Conservation (phyloP, 2,329 filamentous ascomycete genomes). For the Colletotrichum phormii region DNA sequence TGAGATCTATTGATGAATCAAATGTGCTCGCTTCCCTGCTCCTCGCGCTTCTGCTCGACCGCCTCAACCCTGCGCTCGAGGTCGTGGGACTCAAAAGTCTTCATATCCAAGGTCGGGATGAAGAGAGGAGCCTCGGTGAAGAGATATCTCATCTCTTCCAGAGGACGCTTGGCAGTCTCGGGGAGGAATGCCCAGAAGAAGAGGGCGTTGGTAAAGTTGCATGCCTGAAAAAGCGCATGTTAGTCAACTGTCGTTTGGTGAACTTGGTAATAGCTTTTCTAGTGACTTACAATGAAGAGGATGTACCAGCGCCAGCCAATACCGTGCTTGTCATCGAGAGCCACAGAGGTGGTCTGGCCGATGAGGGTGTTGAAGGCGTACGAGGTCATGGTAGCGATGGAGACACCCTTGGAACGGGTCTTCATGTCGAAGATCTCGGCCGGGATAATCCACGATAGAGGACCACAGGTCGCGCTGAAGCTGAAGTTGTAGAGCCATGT, state of each 20-base stretch:
- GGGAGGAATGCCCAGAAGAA: conserved; percentile 74
- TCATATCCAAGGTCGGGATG: conserved; percentile 66
- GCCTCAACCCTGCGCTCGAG: conserved; percentile 69
- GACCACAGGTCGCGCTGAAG: conserved; percentile 78
- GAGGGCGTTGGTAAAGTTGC: conserved; percentile 65
- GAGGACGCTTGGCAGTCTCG: conserved; percentile 71
- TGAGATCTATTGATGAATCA: neutral
- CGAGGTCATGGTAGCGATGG: conserved; percentile 77
- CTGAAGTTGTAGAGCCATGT: conserved; percentile 87
- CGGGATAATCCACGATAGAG: conserved; percentile 70
- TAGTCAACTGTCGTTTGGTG: neutral
- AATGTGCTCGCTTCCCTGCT: conserved; percentile 19
- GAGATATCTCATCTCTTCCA: conserved; percentile 77
- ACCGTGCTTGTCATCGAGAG: conserved; percentile 53
- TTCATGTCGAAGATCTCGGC: conserved; percentile 84
- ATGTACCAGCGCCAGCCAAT: conserved; percentile 61
- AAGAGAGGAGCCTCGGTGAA: conserved; percentile 75
- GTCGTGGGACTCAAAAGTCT: conserved; percentile 56
- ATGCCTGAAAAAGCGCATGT: conserved; percentile 50
- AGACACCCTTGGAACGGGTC: conserved; percentile 80
- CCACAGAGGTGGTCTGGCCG: conserved; percentile 73
- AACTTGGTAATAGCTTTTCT: neutral
- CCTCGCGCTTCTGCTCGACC: conserved; percentile 62
- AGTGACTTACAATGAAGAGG: conserved; percentile 51
- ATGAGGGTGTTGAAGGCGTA: conserved; percentile 85